A percentile compares a stretch with the other conserved stretches of the same genome.
These are phyloP conservation scores for Brassica hybrid DNA, from an alignment of 441 rosid species.

Conservation along the genomic window DNA sequence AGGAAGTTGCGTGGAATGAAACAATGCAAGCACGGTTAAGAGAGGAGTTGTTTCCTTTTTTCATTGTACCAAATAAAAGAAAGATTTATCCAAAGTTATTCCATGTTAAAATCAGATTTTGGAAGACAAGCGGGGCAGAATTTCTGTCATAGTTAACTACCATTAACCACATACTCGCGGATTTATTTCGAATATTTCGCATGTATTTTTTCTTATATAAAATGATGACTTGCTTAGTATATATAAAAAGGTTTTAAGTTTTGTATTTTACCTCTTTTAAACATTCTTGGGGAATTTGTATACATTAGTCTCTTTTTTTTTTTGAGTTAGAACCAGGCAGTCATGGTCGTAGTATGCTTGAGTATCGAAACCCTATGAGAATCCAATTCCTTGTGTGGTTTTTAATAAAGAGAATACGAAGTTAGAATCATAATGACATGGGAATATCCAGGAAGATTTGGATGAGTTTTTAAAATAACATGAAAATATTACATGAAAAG, in stretches of 20 bases:
- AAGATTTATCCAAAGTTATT: neutral
- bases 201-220: neutral
- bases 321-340: neutral
- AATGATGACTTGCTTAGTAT: neutral
- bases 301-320: neutral
- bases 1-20: no score
- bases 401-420: conserved; percentile 37
- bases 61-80: neutral
- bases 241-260: no score
- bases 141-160: neutral
- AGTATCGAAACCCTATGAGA: conserved; percentile 36
- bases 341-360: conserved; percentile 3
- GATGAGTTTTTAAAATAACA: conserved; percentile 39
- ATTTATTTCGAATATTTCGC: neutral
- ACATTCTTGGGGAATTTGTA: neutral
- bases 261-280: neutral
- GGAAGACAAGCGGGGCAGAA: neutral
- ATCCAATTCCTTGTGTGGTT: conserved; percentile 39
- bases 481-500: conserved; percentile 34
- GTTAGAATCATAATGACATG: conserved; percentile 35
- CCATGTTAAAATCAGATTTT: neutral
- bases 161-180: neutral
- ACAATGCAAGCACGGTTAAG: neutral
- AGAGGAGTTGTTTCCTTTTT: neutral
- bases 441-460: conserved; percentile 45